A percentile compares a stretch with the other conserved stretches of the same genome.
Conservation (phyloP, 306 rosid species). For the Vigna trinervia region DNA sequence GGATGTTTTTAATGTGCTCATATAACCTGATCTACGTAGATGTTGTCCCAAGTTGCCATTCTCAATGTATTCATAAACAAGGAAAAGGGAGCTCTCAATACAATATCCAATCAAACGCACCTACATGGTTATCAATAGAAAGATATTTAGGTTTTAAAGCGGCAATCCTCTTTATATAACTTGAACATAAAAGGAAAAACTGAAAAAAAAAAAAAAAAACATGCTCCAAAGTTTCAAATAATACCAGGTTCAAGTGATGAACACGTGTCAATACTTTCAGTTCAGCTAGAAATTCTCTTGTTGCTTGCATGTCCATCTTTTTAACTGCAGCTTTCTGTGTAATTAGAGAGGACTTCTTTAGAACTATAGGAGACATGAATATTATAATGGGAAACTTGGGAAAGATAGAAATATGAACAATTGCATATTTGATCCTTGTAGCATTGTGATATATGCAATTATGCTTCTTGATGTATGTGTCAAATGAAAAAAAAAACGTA, state of each 20-base stretch:
- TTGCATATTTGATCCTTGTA: not conserved
- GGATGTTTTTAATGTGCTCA: constrained; percentile 6
- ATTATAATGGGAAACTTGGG: constrained; percentile 9
- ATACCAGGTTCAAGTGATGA: constrained; percentile 95
- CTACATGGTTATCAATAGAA: constrained; percentile 48
- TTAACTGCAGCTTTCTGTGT: constrained; percentile 87
- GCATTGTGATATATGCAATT: not conserved
- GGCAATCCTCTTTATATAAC: not conserved
- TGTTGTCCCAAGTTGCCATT: constrained; percentile 86
- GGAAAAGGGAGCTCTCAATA: constrained; percentile 73
- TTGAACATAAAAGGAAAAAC: not conserved
- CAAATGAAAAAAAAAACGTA: not conserved
- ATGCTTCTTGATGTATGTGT: constrained; percentile 7
- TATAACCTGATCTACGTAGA: constrained; percentile 76
- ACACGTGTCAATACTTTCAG: constrained; percentile 81
- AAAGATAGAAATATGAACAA: constrained; percentile 1
- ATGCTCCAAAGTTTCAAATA: constrained; percentile 12
- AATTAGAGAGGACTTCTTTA: constrained; percentile 19
- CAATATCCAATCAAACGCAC: constrained; percentile 97
- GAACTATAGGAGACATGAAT: constrained; percentile 14
- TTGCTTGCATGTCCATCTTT: constrained; percentile 88
- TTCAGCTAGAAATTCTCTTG: constrained; percentile 89
- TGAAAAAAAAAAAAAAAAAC: not conserved
- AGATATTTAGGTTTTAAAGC: constrained; percentile 19
- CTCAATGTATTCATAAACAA: constrained; percentile 89